phyloP scores from a whole-genome alignment of 257 asterid genomes.

The Rauvolfia tetraphylla region DNA sequence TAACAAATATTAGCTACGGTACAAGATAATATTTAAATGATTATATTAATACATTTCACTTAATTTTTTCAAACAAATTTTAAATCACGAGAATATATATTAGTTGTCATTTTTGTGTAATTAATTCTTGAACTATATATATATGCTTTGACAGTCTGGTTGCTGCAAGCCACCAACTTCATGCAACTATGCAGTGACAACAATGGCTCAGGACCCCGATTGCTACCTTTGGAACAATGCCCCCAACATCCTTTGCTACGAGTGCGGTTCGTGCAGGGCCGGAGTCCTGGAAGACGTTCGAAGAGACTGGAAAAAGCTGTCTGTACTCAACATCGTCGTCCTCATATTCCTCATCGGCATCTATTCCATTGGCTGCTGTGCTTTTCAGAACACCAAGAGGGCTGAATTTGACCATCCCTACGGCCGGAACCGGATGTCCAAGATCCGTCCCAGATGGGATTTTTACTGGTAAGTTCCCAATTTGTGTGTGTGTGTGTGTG shows the following conservation, averaged over 20 bases:
- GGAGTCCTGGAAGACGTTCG: constrained; percentile 80
- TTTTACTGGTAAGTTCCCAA: constrained; percentile 53
- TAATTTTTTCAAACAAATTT: too few relatives aligned
- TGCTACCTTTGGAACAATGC: constrained; percentile 87
- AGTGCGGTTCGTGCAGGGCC: constrained; percentile 92
- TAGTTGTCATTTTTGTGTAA: too few relatives aligned
- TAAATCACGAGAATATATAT: too few relatives aligned
- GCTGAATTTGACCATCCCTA: constrained; percentile 58
- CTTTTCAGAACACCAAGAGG: constrained; percentile 70
- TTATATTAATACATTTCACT: too few relatives aligned
- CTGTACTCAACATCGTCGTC: constrained; percentile 80
- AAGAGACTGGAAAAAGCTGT: constrained; percentile 81
- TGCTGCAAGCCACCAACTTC: constrained; percentile 97
- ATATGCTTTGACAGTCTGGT: constrained; percentile 68
- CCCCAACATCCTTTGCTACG: constrained; percentile 68
- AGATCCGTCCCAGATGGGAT: constrained; percentile 95
- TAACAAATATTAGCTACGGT: too few relatives aligned
- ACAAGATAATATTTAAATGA: too few relatives aligned
- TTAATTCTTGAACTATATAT: neutral
- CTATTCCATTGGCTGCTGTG: constrained; percentile 90
- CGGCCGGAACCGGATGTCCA: constrained; percentile 75
- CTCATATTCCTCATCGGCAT: constrained; percentile 71
- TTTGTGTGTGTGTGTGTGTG: too few relatives aligned
- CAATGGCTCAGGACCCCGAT: constrained; percentile 58
- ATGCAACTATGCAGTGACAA: constrained; percentile 62